These are phyloP conservation scores for Symbiodinium natans DNA, from an alignment of 73 alveolate species.

Conservation along the genomic window DNA sequence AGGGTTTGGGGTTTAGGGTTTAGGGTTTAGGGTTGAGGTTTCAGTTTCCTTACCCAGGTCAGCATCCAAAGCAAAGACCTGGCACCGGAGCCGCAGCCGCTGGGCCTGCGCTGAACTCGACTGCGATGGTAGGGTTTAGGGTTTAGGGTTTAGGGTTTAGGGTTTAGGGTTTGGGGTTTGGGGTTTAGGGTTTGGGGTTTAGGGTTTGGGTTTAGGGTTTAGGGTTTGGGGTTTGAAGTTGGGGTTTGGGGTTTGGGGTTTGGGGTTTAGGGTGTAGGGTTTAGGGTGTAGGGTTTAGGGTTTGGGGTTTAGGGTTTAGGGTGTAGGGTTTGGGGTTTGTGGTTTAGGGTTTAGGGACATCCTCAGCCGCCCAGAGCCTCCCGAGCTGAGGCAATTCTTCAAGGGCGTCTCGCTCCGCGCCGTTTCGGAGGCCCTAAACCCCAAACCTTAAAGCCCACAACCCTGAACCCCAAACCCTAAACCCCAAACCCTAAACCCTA, in stretches of 20 bases:
- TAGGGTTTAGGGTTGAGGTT: background rate
- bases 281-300: too few relatives aligned
- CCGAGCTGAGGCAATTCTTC: background rate
- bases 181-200: too few relatives aligned
- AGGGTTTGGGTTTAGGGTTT: too few relatives aligned
- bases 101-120: background rate
- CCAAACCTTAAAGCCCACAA: background rate
- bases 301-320: too few relatives aligned
- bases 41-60: background rate
- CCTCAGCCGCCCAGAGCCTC: background rate
- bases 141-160: too few relatives aligned
- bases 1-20: background rate
- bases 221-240: too few relatives aligned
- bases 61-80: constrained; percentile 6
- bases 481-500: background rate
- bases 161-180: too few relatives aligned
- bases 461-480: background rate
- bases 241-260: too few relatives aligned
- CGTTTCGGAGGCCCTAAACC: background rate
- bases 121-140: too few relatives aligned
- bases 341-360: too few relatives aligned
- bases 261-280: too few relatives aligned
- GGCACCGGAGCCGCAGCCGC: background rate
- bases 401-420: background rate
- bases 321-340: too few relatives aligned